phyloP scores from a whole-genome alignment of 176 grass and related monocot genomes.

The Urochloa ruziziensis region DNA sequence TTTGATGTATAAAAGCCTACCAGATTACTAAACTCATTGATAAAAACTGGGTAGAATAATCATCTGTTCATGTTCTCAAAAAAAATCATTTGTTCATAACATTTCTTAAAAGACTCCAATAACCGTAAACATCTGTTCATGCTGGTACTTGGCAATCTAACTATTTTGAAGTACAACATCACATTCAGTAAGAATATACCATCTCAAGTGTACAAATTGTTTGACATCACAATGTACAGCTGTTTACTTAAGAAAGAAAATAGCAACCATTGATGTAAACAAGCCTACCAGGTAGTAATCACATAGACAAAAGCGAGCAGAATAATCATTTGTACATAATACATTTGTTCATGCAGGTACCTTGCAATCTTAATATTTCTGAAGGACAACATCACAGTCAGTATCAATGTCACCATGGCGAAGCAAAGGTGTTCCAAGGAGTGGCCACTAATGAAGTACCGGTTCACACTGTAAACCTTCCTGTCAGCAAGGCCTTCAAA shows the following conservation, averaged over 20 bases:
- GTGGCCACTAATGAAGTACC: conserved; percentile 91
- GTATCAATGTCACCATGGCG: conserved; percentile 76
- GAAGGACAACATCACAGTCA: conserved; percentile 83
- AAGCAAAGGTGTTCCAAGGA: conserved; percentile 96
- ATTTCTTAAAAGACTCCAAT: conserved; percentile 5
- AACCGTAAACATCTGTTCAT: neutral
- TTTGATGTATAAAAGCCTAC: neutral
- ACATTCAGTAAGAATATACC: neutral
- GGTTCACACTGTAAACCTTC: conserved; percentile 87
- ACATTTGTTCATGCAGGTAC: conserved; percentile 42
- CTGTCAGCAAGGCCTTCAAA: conserved; percentile 88
- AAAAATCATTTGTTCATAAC: neutral
- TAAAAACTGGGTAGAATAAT: neutral
- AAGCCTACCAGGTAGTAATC: neutral
- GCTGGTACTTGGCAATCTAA: no score
- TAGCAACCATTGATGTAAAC: neutral
- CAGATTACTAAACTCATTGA: neutral
- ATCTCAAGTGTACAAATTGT: neutral
- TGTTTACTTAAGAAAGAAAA: conserved; percentile 15
- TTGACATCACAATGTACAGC: neutral
- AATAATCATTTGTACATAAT: neutral
- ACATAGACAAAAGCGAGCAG: neutral
- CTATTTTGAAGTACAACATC: no score
- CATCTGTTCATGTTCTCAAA: neutral
- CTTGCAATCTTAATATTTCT: conserved; percentile 93